These are phyloP conservation scores for Suillus discolor DNA, from an alignment of 768 basidiomycete genomes.

Conservation along the genomic window DNA sequence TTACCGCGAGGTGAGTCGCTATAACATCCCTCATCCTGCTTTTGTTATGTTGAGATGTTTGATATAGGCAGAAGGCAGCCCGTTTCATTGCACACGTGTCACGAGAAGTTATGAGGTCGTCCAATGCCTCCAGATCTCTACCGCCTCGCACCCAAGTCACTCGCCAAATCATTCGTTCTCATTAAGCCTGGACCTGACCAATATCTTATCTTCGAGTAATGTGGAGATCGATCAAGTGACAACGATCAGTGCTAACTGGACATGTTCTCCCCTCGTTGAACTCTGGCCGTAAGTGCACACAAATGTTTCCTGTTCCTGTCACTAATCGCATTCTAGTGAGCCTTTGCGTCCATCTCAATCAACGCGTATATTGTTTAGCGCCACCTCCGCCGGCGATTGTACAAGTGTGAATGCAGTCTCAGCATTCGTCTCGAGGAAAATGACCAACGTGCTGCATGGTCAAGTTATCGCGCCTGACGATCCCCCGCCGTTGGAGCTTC, in stretches of 20 bases:
- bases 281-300: constrained; percentile 44
- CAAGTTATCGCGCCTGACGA: constrained; percentile 36
- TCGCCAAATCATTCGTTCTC: constrained; percentile 51
- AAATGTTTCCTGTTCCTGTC: neutral
- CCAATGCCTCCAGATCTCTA: constrained; percentile 57
- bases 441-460: constrained; percentile 55
- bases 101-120: constrained; percentile 59
- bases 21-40: neutral
- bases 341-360: constrained; percentile 50
- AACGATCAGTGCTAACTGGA: constrained; percentile 73
- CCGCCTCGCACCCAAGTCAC: constrained; percentile 52
- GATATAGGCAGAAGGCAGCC: constrained; percentile 44
- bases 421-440: constrained; percentile 53
- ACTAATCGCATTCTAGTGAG: constrained; percentile 36
- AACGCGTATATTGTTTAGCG: constrained; percentile 46
- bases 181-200: constrained; percentile 58
- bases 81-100: constrained; percentile 62
- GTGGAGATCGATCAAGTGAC: constrained; percentile 60
- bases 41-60: constrained; percentile 9
- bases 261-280: constrained; percentile 43
- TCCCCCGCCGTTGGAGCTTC: constrained; percentile 59
- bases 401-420: constrained; percentile 44
- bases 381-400: constrained; percentile 39
- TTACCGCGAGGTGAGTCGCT: constrained; percentile 57
- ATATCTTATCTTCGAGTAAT: constrained; percentile 42